phyloP scores from a whole-genome alignment of 345 rosid genomes.

The Cardamine chenopodiifolia region DNA sequence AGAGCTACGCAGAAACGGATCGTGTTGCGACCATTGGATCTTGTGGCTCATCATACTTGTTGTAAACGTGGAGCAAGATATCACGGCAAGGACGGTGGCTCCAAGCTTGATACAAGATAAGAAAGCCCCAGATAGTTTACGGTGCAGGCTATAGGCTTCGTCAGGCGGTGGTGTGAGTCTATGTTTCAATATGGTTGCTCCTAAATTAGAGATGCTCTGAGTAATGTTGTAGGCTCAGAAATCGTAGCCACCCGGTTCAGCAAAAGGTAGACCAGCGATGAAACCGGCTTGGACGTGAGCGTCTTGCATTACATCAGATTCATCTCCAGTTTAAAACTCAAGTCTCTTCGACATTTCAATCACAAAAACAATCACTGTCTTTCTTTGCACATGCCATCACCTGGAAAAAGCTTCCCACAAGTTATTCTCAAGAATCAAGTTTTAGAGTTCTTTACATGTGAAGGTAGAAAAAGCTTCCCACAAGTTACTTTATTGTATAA shows the following conservation, averaged over 20 bases:
- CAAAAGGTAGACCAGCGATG: slow-evolving; percentile 85
- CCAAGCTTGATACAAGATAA: slow-evolving; percentile 91
- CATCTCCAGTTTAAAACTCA: slow-evolving; percentile 86
- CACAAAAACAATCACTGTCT: slow-evolving; percentile 63
- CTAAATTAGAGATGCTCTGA: slow-evolving; percentile 67
- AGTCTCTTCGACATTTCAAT: slow-evolving; percentile 85
- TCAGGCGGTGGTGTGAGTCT: slow-evolving; percentile 95
- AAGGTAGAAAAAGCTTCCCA: slow-evolving; percentile 39
- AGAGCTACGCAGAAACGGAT: slow-evolving; percentile 40
- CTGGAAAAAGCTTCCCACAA: slow-evolving; percentile 38
- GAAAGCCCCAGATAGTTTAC: slow-evolving; percentile 93
- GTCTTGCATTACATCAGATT: slow-evolving; percentile 80
- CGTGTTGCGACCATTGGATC: slow-evolving; percentile 43
- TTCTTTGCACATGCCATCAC: slow-evolving; percentile 83
- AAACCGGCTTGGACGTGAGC: slow-evolving; percentile 93
- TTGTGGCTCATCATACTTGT: slow-evolving; percentile 56
- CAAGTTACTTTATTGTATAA: too few species aligned
- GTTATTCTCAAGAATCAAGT: background rate
- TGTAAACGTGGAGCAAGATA: slow-evolving; percentile 56
- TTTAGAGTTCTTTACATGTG: background rate
- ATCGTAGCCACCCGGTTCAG: slow-evolving; percentile 75
- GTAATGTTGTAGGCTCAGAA: slow-evolving; percentile 75
- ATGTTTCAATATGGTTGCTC: slow-evolving; percentile 93
- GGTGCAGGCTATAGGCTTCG: slow-evolving; percentile 94
- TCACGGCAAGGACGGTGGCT: slow-evolving; percentile 80